These are phyloP conservation scores for Tephrocybe sp. DNA, from an alignment of 768 basidiomycete species.

Conservation along the genomic window DNA sequence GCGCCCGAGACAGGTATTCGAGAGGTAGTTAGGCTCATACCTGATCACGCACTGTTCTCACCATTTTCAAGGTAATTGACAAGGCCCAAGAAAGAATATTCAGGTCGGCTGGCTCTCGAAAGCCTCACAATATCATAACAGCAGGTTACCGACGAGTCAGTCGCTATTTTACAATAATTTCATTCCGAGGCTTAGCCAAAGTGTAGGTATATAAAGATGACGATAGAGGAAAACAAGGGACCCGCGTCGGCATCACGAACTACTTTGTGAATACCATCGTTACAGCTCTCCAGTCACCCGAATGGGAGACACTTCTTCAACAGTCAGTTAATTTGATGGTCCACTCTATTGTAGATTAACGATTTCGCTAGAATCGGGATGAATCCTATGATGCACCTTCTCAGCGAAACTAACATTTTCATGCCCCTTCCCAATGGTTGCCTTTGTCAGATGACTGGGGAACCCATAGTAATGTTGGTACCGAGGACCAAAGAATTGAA, in stretches of 20 bases:
- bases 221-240: conserved; percentile 39
- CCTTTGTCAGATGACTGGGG: conserved; percentile 80
- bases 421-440: conserved; percentile 80
- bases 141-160: conserved; percentile 63
- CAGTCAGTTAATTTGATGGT: conserved; percentile 41
- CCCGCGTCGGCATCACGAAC: conserved; percentile 50
- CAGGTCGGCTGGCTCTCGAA: conserved; percentile 23
- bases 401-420: conserved; percentile 76
- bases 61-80: conserved; percentile 53
- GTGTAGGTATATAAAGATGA: conserved; percentile 32
- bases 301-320: conserved; percentile 66
- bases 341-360: not conserved
- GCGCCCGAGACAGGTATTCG: conserved; percentile 51
- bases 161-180: not conserved
- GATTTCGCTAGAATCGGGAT: conserved; percentile 67
- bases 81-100: conserved; percentile 60
- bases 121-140: conserved; percentile 60
- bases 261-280: conserved; percentile 75
- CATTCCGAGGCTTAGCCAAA: not conserved
- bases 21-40: conserved; percentile 37
- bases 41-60: not conserved
- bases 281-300: conserved; percentile 58
- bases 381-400: conserved; percentile 73
- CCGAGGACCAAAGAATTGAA: not conserved
- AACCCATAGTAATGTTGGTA: conserved; percentile 47